phyloP scores from a whole-genome alignment of 208 protist genomes.

The Novymonas esmeraldas region DNA sequence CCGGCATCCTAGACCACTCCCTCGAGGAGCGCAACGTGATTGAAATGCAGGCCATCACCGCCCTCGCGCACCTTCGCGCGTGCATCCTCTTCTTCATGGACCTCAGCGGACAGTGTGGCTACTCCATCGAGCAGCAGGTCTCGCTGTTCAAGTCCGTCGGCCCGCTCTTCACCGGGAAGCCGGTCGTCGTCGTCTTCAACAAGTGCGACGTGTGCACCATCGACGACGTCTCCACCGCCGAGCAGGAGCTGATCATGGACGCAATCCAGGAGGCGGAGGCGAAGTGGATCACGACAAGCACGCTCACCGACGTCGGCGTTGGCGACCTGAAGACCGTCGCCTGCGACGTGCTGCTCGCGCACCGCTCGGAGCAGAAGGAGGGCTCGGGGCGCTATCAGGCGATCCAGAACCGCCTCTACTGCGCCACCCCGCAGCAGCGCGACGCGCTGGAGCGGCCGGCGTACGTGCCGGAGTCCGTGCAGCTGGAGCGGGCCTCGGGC shows the following conservation, averaged over 20 bases:
- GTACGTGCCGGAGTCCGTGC: conserved; percentile 85
- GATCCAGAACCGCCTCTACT: conserved; percentile 93
- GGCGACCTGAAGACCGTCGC: conserved; percentile 91
- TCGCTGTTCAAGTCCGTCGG: conserved; percentile 98
- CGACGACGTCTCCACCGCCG: conserved; percentile 84
- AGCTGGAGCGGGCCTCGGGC: conserved; percentile 38
- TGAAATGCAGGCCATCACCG: conserved; percentile 99
- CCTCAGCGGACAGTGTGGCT: conserved; percentile 98
- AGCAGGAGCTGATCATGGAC: conserved; percentile 87
- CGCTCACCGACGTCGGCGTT: conserved; percentile 95
- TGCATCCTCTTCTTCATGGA: conserved; percentile 99
- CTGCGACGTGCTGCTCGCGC: conserved; percentile 96
- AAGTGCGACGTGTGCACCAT: conserved; percentile 98
- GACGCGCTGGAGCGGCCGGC: conserved; percentile 83
- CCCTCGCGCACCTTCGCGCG: conserved; percentile 97
- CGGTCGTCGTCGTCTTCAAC: conserved; percentile 99
- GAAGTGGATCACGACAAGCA: conserved; percentile 95
- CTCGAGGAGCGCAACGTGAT: conserved; percentile 99
- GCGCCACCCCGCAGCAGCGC: conserved; percentile 83
- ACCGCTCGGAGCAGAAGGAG: conserved; percentile 96
- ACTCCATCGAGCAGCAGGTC: conserved; percentile 98
- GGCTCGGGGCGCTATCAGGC: conserved; percentile 90
- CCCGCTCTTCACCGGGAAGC: conserved; percentile 99
- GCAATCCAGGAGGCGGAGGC: conserved; percentile 83
- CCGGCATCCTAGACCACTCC: conserved; percentile 99